Evolutionary conservation across 2,329 filamentous ascomycete genomes (phyloP), one percentile per base, ranked within the genome.

Genomic region (Madurella mycetomatis): DNA sequence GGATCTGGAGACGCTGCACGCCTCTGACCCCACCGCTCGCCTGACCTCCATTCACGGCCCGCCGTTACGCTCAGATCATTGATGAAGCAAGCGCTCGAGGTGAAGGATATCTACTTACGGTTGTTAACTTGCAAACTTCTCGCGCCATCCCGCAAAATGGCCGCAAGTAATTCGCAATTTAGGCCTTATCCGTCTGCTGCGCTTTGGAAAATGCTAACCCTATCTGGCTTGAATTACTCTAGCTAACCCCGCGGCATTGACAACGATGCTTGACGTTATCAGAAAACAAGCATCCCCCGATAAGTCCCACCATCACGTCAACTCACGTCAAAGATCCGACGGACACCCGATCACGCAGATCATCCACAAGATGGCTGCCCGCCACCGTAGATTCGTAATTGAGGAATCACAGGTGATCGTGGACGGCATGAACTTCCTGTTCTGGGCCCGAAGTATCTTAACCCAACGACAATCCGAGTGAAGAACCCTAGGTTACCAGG

Each of bases 241-340:
- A 25, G 25, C 7, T 25, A 25, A 25, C 25, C 25, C 25, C 25
- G 25, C 25, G 25, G 25, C 7, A 25, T 25, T 47, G 32, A 47
- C 45, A 47, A 31, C 45, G 16, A 25, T 25, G n/a, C 9, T 18
- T 48, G 46, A 30, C 46, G 46, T 41, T 48, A 48, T 48, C 46
- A 41, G n/a, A 39, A 15, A 18, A 25, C 25, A 25, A 7, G 25
- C 25, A 25, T 3, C 7, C 7, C 25, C 25, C 41, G 48, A 49
- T 45, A 49, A 51, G 39, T 17, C 32, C 45, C 51, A 53, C 43
- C 18, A 17, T 31, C 16, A 37, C 50, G 39, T 34, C 48, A 54
- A n/a, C 30, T n/a, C 9, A 39, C 25, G 30, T 25, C 45, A 15
- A 37, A n/a, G 41, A 34, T 43, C 30, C 31, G 25, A 41, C n/a